These are phyloP conservation scores for Chytriomyces sp. DNA, from an alignment of 192 early-diverging fungal genomes.

Conservation along the genomic window DNA sequence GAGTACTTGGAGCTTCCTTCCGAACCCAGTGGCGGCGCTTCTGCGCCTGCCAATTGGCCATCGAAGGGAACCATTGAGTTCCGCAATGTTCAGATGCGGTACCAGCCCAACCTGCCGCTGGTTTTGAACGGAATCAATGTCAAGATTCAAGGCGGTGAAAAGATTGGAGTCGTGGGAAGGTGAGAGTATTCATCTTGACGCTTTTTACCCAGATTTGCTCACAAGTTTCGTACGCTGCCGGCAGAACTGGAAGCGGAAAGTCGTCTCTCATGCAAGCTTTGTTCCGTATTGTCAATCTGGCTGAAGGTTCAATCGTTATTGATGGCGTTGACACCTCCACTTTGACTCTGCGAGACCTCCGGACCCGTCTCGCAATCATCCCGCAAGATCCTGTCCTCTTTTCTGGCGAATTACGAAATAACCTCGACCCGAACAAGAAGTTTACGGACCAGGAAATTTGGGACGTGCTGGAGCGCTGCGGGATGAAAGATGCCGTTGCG, in stretches of 20 bases:
- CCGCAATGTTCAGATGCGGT: constrained; percentile 44
- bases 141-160: constrained; percentile 37
- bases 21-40: constrained; percentile 36
- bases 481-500: constrained; percentile 52
- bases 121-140: constrained; percentile 47
- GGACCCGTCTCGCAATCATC: constrained; percentile 65
- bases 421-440: constrained; percentile 66
- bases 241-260: constrained; percentile 49
- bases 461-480: constrained; percentile 64
- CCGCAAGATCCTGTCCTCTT: constrained; percentile 61
- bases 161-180: constrained; percentile 58
- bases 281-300: constrained; percentile 35
- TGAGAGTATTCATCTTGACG: no score
- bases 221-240: constrained; percentile 77
- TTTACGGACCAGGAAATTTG: constrained; percentile 70
- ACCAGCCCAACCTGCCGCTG: constrained; percentile 50
- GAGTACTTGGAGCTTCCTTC: constrained; percentile 38
- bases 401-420: constrained; percentile 39
- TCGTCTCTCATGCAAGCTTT: constrained; percentile 35
- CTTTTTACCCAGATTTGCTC: no score
- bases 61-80: constrained; percentile 47
- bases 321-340: constrained; percentile 67
- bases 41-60: constrained; percentile 51
- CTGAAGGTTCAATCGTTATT: constrained; percentile 57
- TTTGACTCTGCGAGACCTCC: constrained; percentile 65